Evolutionary conservation across 2,329 filamentous ascomycete genomes (phyloP), one percentile per base, ranked within the genome.

Genomic region (Domatiomyces globalis): DNA sequence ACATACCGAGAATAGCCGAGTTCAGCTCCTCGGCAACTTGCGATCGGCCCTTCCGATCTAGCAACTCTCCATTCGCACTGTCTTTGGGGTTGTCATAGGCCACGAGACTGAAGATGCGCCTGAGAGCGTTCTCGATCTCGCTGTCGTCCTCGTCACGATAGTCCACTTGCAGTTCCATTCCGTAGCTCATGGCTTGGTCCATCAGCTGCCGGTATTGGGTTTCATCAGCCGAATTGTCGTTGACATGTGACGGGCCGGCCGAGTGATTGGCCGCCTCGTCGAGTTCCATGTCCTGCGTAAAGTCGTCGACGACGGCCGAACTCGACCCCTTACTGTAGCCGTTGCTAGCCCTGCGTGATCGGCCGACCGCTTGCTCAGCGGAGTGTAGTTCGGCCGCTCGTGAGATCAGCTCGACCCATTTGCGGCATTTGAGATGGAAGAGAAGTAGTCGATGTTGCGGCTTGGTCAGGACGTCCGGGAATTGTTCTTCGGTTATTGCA

Each of bases 401-500:
- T 43, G 85, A 79, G 61, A 94, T 87, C 83, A 98, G 90, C 67
- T 98, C 92, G 54, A 96, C 83, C 65, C 96, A 95, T 64, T 92
- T 94, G 54, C 88, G 81, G 64, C 89, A 95, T 58, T 84, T 80
- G 47, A 98, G 73, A 52, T 83, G 84, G 69, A 98, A 96, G 64
- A 89, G 82, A 15, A 95, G 87, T 7, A 39, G 33, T 39, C 33
- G 9, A 10, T 39, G 33, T 50, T 87, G 80, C 50, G 86, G 80
- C 19, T 86, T 78, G 46, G 79, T 75, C 17, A 98, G 75, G 1
- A 96, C 87, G 20, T 77, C 75, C 4, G 87, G 85, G 61, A 95
- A 98, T 62, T 82, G 86, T 10, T 75, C 73, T 48, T 82, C 79
- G 2, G 86, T 94, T 61, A 83, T 78, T 65, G 88, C 84, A n/a